phyloP scores from a whole-genome alignment of 148 eudicot species.

The Vaccinium myrtillus region DNA sequence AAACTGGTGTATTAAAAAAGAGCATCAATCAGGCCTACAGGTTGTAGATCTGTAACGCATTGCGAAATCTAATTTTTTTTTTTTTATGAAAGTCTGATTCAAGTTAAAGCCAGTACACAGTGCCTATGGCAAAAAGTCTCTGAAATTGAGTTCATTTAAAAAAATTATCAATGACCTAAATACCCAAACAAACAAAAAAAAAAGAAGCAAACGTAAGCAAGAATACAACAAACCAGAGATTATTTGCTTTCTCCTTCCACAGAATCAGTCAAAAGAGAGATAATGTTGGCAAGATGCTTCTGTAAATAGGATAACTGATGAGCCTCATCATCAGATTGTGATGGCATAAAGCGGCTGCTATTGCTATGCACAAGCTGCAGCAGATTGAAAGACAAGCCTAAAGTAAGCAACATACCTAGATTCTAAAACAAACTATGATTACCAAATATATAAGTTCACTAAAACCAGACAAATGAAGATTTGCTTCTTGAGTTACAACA shows the following conservation, averaged over 20 bases:
- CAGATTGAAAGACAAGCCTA: slow-evolving; percentile 5
- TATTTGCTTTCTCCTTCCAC: slow-evolving; percentile 78
- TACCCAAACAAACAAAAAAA: not conserved
- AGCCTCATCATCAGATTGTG: slow-evolving; percentile 97
- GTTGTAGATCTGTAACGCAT: not conserved
- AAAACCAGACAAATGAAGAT: not conserved
- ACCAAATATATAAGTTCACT: not conserved
- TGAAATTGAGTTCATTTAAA: not conserved
- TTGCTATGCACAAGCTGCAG: slow-evolving; percentile 94
- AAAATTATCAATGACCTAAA: not conserved
- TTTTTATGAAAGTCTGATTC: not conserved
- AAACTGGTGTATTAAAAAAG: not conserved
- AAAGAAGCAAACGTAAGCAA: slow-evolving; percentile 5
- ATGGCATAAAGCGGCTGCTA: slow-evolving; percentile 89
- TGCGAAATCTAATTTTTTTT: not conserved
- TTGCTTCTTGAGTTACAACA: not conserved
- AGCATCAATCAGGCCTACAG: not conserved
- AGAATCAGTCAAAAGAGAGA: slow-evolving; percentile 81
- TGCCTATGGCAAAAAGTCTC: not conserved
- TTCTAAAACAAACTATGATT: not conserved
- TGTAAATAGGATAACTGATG: slow-evolving; percentile 93
- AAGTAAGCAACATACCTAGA: not conserved
- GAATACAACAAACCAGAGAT: slow-evolving; percentile 58
- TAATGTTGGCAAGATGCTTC: slow-evolving; percentile 79
- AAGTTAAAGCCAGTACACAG: not conserved